Base-by-base conservation (phyloP, 768 basidiomycete species). In the Xerocomellus chrysenteron region DNA sequence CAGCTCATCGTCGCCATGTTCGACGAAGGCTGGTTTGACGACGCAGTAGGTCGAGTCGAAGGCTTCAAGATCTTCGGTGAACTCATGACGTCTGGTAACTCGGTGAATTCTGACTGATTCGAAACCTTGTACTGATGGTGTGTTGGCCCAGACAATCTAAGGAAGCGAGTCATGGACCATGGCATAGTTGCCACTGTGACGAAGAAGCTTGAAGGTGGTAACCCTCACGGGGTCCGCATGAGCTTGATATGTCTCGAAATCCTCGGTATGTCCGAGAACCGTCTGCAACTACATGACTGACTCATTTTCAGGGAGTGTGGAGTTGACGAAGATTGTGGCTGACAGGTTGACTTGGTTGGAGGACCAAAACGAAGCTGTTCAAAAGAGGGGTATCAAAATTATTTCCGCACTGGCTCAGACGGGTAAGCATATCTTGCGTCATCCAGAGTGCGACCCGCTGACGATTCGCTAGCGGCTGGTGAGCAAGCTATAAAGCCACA, bases 1-100 rank as follows among this genome's bases (percentile, higher is more conserved):
- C 4, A 16, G 2, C 19, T n/a, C 6, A n/a, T 58, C 35, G 5
- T 51, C 11, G 2, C 10, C 16, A 58, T 60, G 59, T 2, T 60
- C 14, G 28, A 58, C n/a, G 58, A 60, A 21, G 39, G 52, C 43
- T 60, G 59, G 51, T 58, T 60, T 43, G 56, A 60, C 5, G 56
- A 57, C 16, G 56, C 56, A 17, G 12, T 60, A 1, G 59, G 59
- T 9, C 52, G 37, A 28, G 45, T 60, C 3, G 56, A 58, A 47
- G 59, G 59, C 2, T 39, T 17, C 13, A 8, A 47, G 13, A 53
- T 60, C 40, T 50, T 60, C 14, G 4, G 30, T 13, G 24, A 9
- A 7, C 56, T 60, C 9, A 47, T 58, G 49, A 24, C 17, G 3
- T 42, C 28, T 12, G 56, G 59, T 60, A 44, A 47, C 11, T 2